A percentile compares a stretch with the other conserved stretches of the same genome.
Evolutionary conservation across 2,329 filamentous ascomycete genomes (phyloP).

Genomic region (Neophaeococcomyces aloes): DNA sequence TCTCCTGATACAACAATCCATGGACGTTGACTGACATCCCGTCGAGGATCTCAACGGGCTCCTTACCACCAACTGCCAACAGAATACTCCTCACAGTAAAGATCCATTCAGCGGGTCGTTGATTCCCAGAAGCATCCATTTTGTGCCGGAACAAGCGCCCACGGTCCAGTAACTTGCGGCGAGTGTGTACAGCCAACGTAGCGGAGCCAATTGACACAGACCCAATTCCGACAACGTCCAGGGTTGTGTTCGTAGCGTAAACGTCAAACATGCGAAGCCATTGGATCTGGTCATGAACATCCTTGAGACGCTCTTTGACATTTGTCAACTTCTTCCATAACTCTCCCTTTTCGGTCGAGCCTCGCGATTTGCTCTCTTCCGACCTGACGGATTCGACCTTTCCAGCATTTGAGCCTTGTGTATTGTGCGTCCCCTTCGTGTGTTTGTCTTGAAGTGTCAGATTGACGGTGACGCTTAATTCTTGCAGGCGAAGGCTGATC

Average conservation of each 20-base stretch:
- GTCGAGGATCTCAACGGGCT: slow-evolving; percentile 81
- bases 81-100: slow-evolving; percentile 74
- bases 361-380: slow-evolving; percentile 20
- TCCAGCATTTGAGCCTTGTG: neutral
- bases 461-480: slow-evolving; percentile 75
- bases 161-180: slow-evolving; percentile 81
- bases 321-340: slow-evolving; percentile 72
- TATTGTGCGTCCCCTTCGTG: slow-evolving; percentile 13
- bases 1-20: slow-evolving; percentile 72
- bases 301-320: slow-evolving; percentile 76
- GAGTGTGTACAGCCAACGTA: slow-evolving; percentile 78
- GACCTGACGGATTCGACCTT: slow-evolving; percentile 6
- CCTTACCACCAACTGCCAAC: slow-evolving; percentile 73
- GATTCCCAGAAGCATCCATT: slow-evolving; percentile 51
- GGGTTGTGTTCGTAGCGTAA: slow-evolving; percentile 66
- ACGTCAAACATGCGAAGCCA: slow-evolving; percentile 87
- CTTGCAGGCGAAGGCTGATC: slow-evolving; percentile 80
- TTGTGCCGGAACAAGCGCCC: slow-evolving; percentile 79
- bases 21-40: slow-evolving; percentile 82
- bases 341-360: slow-evolving; percentile 41
- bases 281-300: slow-evolving; percentile 71
- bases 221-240: slow-evolving; percentile 71
- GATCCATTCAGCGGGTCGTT: slow-evolving; percentile 87
- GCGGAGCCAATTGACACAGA: slow-evolving; percentile 75
- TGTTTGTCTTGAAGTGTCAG: slow-evolving; percentile 49